Evolutionary conservation across 768 basidiomycete species (phyloP).

Genomic region (Phylloporus scabripes): DNA sequence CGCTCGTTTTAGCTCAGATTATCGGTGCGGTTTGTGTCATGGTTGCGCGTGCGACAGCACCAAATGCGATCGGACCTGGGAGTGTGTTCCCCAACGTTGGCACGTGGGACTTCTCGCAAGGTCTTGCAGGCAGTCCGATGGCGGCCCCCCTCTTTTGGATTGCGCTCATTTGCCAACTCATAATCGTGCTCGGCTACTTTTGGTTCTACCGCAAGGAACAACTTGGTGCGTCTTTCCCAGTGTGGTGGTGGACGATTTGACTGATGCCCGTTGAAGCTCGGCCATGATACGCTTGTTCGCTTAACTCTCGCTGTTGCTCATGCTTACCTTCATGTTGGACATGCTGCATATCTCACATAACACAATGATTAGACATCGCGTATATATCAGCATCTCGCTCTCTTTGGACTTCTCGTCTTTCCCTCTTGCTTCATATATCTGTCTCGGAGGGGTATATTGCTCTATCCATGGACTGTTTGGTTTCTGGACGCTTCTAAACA

Average conservation of each 20-base stretch:
- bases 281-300: constrained; percentile 11
- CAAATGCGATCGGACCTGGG: constrained; percentile 82
- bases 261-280: constrained; percentile 15
- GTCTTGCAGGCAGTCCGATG: constrained; percentile 73
- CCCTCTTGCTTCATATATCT: background rate
- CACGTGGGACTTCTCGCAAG: constrained; percentile 81
- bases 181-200: constrained; percentile 90
- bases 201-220: constrained; percentile 98
- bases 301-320: background rate
- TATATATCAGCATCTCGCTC: background rate
- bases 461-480: background rate
- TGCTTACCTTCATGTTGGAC: background rate
- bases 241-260: background rate
- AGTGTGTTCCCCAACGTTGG: constrained; percentile 90
- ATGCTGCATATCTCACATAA: background rate
- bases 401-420: background rate
- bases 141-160: constrained; percentile 86
- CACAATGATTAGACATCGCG: background rate
- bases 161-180: constrained; percentile 68
- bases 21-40: constrained; percentile 90
- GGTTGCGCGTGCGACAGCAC: constrained; percentile 87
- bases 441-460: background rate
- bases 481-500: background rate
- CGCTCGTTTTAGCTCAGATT: constrained; percentile 84
- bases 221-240: constrained; percentile 48